Evolutionary conservation across 1,284 basidiomycete genomes (phyloP).

Genomic region (Cutaneotrichosporon spelunceum): DNA sequence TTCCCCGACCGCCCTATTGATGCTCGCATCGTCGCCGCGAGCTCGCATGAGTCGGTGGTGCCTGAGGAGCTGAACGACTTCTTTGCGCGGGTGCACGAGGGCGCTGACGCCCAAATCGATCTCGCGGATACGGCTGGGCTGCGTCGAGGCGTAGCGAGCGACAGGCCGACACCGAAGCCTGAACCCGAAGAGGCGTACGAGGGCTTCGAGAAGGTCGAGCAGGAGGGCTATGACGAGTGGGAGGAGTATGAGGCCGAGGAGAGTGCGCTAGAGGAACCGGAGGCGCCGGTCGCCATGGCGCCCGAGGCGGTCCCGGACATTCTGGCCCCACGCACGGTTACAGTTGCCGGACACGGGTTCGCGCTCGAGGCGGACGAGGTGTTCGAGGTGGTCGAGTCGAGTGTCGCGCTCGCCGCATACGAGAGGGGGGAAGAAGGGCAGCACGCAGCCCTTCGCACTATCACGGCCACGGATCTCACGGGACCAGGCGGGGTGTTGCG

Average conservation of each 20-base stretch:
- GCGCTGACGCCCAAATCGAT: not conserved
- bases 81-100: conserved; percentile 13
- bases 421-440: not conserved
- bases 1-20: conserved; percentile 21
- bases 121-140: conserved; percentile 16
- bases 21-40: conserved; percentile 10
- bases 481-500: conserved; percentile 18
- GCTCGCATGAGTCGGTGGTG: not conserved
- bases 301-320: not conserved
- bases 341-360: conserved; percentile 1
- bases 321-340: conserved; percentile 4
- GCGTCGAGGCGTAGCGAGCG: conserved; percentile 9
- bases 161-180: not conserved
- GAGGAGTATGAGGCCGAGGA: not conserved
- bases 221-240: not conserved
- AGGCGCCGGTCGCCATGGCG: not conserved
- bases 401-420: not conserved
- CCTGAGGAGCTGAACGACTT: conserved; percentile 12
- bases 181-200: not conserved
- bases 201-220: not conserved
- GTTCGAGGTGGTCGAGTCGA: conserved; percentile 14
- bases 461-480: conserved; percentile 16
- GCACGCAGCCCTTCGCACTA: conserved; percentile 11
- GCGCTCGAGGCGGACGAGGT: conserved; percentile 21
- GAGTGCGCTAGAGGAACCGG: not conserved